These are phyloP conservation scores for Nakazawaea ambrosiae DNA, from an alignment of 805 yeast species.

Conservation along the genomic window DNA sequence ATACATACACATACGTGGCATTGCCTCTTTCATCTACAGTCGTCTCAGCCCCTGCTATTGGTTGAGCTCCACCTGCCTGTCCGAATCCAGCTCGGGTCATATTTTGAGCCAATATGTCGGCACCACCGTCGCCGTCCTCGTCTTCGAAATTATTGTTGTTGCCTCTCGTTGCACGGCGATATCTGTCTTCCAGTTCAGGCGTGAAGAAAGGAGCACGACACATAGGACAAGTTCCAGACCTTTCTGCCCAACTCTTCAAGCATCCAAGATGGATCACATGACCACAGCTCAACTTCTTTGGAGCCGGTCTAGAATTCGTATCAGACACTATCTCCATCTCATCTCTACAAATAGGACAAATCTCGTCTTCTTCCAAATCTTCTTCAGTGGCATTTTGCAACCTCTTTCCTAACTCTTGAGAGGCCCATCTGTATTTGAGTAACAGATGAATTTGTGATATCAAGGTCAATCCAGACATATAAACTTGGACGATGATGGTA, in stretches of 20 bases:
- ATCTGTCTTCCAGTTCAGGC: conserved; percentile 12
- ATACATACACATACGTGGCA: background rate
- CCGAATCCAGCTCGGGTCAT: no score
- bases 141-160: background rate
- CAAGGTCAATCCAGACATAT: conserved; percentile 19
- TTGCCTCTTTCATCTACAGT: background rate
- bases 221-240: conserved; percentile 90
- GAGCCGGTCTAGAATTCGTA: conserved; percentile 40
- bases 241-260: conserved; percentile 84
- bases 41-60: background rate
- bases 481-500: conserved; percentile 23
- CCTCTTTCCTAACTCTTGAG: conserved; percentile 56
- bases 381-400: conserved; percentile 55
- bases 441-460: conserved; percentile 29
- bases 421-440: conserved; percentile 32
- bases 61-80: background rate
- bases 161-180: no score
- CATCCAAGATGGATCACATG: conserved; percentile 90
- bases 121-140: no score
- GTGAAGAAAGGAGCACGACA: conserved; percentile 69
- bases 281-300: conserved; percentile 76
- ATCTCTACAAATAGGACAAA: conserved; percentile 89
- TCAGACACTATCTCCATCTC: conserved; percentile 54
- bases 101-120: no score
- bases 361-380: conserved; percentile 55